Evolutionary conservation across 208 protist species (phyloP).

Genomic region (Trypanosoma melophagium): DNA sequence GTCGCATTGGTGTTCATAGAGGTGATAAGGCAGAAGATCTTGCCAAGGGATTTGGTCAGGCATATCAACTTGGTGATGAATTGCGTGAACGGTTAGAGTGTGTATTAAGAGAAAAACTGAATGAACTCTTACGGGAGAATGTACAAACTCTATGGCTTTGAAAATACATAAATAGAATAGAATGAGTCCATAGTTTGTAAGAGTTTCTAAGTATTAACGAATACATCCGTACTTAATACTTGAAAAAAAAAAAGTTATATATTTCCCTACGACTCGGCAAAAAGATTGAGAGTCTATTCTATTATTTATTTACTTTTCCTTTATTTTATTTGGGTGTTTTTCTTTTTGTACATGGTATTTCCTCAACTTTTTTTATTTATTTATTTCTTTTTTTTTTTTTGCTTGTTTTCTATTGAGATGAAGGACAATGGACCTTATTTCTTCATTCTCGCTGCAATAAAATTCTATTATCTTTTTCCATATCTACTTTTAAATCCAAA

Average conservation of each 20-base stretch:
- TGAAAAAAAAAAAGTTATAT: too few species aligned
- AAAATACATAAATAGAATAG: neutral
- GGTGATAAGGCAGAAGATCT: slow-evolving; percentile 40
- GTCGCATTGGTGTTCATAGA: slow-evolving; percentile 44
- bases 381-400: neutral
- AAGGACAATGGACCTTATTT: too few species aligned
- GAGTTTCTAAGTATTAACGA: too few species aligned
- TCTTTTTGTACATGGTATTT: too few species aligned
- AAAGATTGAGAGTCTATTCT: neutral
- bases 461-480: too few species aligned
- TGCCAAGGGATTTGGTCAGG: slow-evolving; percentile 32
- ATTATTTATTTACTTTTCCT: slow-evolving; percentile 11
- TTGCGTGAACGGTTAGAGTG: slow-evolving; percentile 20
- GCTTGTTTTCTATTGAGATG: too few species aligned
- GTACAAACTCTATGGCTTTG: slow-evolving; percentile 16
- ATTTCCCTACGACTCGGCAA: too few species aligned
- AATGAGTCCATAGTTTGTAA: too few species aligned
- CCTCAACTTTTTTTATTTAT: neutral
- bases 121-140: slow-evolving; percentile 8
- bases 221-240: too few species aligned
- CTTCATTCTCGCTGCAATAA: too few species aligned
- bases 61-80: slow-evolving; percentile 33
- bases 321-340: too few species aligned
- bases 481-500: too few species aligned
- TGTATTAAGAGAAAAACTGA: slow-evolving; percentile 25